Evolutionary conservation across 768 basidiomycete genomes (phyloP).

Genomic region (Rubroboletus pulcherrimus): DNA sequence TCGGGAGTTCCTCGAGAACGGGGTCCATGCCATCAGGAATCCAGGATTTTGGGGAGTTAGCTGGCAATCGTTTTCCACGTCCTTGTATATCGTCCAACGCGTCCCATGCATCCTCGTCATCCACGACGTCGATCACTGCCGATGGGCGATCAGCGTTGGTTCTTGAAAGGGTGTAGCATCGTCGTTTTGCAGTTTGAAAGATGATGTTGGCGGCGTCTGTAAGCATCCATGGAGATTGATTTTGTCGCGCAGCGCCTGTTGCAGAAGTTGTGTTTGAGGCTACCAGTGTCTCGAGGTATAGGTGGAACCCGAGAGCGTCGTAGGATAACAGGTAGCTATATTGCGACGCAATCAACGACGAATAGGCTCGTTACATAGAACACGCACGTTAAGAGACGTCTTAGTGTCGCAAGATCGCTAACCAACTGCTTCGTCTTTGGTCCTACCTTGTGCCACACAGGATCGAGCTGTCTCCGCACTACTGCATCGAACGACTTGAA

Average conservation of each 20-base stretch:
- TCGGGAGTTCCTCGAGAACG: conserved; percentile 89
- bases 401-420: conserved; percentile 77
- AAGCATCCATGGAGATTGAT: conserved; percentile 86
- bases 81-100: conserved; percentile 54
- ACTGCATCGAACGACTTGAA: conserved; percentile 89
- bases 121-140: conserved; percentile 41
- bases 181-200: conserved; percentile 70
- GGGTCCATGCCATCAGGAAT: conserved; percentile 78
- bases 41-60: conserved; percentile 40
- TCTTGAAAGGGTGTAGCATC: conserved; percentile 66
- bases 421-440: conserved; percentile 90
- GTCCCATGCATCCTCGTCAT: conserved; percentile 75
- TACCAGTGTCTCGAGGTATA: conserved; percentile 85
- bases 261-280: conserved; percentile 51
- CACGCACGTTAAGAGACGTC: conserved; percentile 75
- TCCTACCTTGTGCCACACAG: conserved; percentile 96
- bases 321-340: conserved; percentile 74
- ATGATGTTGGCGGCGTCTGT: conserved; percentile 89
- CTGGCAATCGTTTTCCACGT: background rate
- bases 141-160: conserved; percentile 19
- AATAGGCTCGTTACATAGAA: background rate
- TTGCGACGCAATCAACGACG: background rate
- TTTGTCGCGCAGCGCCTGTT: conserved; percentile 53
- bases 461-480: conserved; percentile 84
- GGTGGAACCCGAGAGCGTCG: conserved; percentile 86